Evolutionary conservation across 169 alveolate species (phyloP).

Genomic region (Eimeria falciformis): DNA sequence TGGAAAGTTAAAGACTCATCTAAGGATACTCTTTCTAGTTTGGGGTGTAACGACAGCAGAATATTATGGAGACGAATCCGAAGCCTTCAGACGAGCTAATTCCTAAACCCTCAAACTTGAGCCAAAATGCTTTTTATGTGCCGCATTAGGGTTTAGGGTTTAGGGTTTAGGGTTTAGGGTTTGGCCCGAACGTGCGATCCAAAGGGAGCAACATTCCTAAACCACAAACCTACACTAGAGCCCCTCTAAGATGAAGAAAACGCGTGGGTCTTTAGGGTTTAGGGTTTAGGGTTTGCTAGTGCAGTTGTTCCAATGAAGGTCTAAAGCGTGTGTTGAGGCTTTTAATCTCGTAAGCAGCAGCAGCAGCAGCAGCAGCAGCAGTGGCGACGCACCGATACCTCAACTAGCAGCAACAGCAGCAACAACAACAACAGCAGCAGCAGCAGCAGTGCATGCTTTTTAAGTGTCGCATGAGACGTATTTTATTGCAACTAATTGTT

Average conservation of each 20-base stretch:
- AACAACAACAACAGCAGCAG: slow-evolving; percentile 2
- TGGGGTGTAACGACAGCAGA: too few species aligned
- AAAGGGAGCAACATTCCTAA: not conserved
- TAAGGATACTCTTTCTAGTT: too few species aligned
- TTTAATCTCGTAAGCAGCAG: not conserved
- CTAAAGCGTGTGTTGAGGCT: not conserved
- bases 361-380: slow-evolving; percentile 4
- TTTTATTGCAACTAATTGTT: not conserved
- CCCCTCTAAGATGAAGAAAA: not conserved
- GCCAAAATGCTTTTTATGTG: not conserved
- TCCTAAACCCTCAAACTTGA: not conserved
- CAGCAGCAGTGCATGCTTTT: not conserved
- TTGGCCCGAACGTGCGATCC: not conserved
- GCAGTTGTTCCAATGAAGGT: not conserved
- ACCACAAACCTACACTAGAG: not conserved
- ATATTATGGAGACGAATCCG: too few species aligned
- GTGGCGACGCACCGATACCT: too few species aligned
- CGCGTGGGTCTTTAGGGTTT: not conserved
- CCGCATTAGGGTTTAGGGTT: not conserved
- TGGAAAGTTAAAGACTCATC: too few species aligned
- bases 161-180: not conserved
- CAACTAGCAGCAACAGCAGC: slow-evolving; percentile 11
- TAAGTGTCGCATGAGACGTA: not conserved
- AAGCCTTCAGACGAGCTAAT: slow-evolving; percentile 87
- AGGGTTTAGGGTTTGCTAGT: not conserved